Evolutionary conservation across 2,329 filamentous ascomycete species (phyloP), one percentile per base, ranked within the genome.

Genomic region (Nothopassalora personata): DNA sequence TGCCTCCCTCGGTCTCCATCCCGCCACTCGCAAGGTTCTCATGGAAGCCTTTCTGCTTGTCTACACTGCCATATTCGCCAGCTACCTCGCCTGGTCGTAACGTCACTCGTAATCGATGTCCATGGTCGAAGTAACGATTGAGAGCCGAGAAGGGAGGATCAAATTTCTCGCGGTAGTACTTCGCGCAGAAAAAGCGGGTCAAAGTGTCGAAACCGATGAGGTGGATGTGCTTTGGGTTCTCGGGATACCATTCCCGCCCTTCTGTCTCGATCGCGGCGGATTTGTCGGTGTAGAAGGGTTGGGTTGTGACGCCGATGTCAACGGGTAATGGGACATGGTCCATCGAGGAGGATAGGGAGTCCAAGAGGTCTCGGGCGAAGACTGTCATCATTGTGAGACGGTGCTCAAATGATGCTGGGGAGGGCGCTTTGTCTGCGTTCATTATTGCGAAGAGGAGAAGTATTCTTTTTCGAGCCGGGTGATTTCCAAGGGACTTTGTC

Each of bases 141-240:
- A 93, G 76, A 0, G 83, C 82, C 0, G 72, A 73, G 11, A 83
- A 77, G 62, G 87, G 66, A 70, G 77, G 70, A 57, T 72, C 36
- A 68, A 76, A 63, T 56, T 71, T 65, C 5, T 72, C 70, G 69
- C 91, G 90, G 74, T 93, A 93, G 70, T 88, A 89, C 0, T 87
- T 81, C 52, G 89, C 79, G 56, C 89, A 83, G 54, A 93, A 84
- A 54, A 93, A 83, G 19, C 89, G 82, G 15, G 88, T 83, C 6
- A 92, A 75, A 0, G 89, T 93, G 67, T 93, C 89, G 70, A 85
- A 93, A 30, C 90, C 90, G 1, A 85, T 82, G 2, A 92, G 81
- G 67, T 89, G 89, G 4, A 89, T 75, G 67, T 91, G 87, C 55
- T 59, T 68, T 0, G 77, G 75, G 7, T 68, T 62, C 18, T 68